Conservation (phyloP, 495 filamentous ascomycete species). For the Collariella sp. region DNA sequence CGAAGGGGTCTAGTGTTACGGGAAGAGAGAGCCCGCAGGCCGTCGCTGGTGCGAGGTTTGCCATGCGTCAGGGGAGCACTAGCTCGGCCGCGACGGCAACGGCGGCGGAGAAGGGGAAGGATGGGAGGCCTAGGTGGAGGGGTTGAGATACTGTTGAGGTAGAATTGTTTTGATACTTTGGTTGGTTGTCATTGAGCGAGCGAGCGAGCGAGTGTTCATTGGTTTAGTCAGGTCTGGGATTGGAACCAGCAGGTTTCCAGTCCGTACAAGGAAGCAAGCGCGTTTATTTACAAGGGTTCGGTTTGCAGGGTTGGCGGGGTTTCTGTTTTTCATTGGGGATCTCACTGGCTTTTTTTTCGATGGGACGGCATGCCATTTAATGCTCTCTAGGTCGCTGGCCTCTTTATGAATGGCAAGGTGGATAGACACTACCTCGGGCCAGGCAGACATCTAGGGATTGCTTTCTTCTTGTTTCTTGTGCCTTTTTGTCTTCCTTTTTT, state of each 20-base stretch:
- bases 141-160: conserved; percentile 1
- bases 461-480: not conserved
- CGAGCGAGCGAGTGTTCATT: not conserved
- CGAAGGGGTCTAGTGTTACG: conserved; percentile 3
- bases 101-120: conserved; percentile 15
- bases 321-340: no score
- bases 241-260: no score
- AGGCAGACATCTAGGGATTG: not conserved
- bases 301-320: no score
- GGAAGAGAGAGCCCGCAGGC: conserved; percentile 37
- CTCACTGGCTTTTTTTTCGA: no score
- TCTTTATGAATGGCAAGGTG: not conserved
- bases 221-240: no score
- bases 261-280: no score
- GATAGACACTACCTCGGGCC: not conserved
- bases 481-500: not conserved
- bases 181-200: not conserved
- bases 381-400: not conserved
- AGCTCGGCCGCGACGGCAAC: no score
- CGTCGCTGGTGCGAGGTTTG: conserved; percentile 30
- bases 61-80: conserved; percentile 27
- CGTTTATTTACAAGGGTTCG: no score
- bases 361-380: no score
- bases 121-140: conserved; percentile 26
- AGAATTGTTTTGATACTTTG: no score